A percentile compares a stretch with the other conserved stretches of the same genome.
Conservation (phyloP, 192 early-diverging fungal species). For the Physocladia obscura region DNA sequence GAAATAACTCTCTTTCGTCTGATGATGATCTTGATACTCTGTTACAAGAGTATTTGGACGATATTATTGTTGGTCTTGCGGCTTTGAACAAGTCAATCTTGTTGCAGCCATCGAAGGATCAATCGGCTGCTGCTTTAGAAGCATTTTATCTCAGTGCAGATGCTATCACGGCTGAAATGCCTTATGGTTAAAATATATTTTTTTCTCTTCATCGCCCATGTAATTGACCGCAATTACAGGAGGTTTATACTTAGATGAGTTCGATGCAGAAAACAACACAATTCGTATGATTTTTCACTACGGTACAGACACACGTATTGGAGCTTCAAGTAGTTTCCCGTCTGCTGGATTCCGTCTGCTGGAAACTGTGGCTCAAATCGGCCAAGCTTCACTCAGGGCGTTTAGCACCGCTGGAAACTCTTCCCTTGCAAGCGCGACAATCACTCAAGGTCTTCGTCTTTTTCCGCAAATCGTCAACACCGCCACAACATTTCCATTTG, state of each 20-base stretch:
- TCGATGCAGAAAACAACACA: constrained; percentile 37
- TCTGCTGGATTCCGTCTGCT: constrained; percentile 51
- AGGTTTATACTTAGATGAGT: constrained; percentile 49
- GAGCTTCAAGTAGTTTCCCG: constrained; percentile 51
- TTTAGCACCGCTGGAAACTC: constrained; percentile 27
- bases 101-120: not conserved
- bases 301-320: constrained; percentile 48
- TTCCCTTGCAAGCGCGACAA: constrained; percentile 33
- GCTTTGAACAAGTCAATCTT: constrained; percentile 37
- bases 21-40: constrained; percentile 29
- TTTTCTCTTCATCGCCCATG: no score
- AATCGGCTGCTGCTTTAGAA: constrained; percentile 2
- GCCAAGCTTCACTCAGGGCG: constrained; percentile 39
- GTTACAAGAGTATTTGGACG: constrained; percentile 22
- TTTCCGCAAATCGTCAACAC: constrained; percentile 55
- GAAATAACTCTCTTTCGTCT: not conserved
- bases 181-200: no score
- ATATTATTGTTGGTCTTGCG: constrained; percentile 32
- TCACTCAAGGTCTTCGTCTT: constrained; percentile 66
- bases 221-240: no score
- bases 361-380: constrained; percentile 41
- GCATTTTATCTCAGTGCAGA: constrained; percentile 22
- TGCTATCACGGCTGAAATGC: constrained; percentile 47
- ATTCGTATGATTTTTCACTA: constrained; percentile 32
- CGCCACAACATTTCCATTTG: constrained; percentile 52